phyloP scores from a whole-genome alignment of 768 basidiomycete genomes.

The Collybia sordida region DNA sequence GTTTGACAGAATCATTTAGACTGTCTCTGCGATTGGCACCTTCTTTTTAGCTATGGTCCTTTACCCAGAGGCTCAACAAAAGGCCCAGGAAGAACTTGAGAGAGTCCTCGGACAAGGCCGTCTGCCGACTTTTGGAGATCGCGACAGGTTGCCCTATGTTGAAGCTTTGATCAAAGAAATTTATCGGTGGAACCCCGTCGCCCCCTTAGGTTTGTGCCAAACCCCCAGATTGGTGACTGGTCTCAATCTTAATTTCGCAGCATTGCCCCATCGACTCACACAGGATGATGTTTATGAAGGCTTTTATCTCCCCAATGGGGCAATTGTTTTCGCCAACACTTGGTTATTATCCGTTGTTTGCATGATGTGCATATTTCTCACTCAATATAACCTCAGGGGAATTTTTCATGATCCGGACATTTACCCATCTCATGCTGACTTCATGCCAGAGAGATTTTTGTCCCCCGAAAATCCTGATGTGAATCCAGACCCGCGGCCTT shows the following conservation, averaged over 20 bases:
- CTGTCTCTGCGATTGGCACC: not conserved
- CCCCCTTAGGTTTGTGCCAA: not conserved
- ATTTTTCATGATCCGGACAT: slow-evolving; percentile 28
- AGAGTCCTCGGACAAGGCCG: not conserved
- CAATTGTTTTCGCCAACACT: not conserved
- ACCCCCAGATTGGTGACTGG: not conserved
- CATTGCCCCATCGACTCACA: not conserved
- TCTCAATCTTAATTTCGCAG: not conserved
- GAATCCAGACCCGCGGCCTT: slow-evolving; percentile 10
- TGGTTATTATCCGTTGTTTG: too few relatives aligned
- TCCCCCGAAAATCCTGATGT: slow-evolving; percentile 2
- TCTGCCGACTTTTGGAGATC: not conserved
- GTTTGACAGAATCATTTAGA: not conserved
- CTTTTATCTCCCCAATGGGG: not conserved
- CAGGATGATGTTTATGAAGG: not conserved
- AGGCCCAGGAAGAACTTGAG: not conserved
- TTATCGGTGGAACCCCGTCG: not conserved
- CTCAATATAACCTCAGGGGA: slow-evolving; percentile 12
- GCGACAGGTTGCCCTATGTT: not conserved
- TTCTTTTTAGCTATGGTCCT: slow-evolving; percentile 1
- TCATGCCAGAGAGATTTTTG: slow-evolving; percentile 24
- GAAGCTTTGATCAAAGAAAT: not conserved
- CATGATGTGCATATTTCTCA: too few relatives aligned
- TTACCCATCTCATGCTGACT: slow-evolving; percentile 25
- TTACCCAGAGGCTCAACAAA: not conserved